Percentiles rank a stretch among this genome's conserved stretches.
phyloP scores from a whole-genome alignment of 352 stramenopile species.

The Aphanomyces cochlioides region DNA sequence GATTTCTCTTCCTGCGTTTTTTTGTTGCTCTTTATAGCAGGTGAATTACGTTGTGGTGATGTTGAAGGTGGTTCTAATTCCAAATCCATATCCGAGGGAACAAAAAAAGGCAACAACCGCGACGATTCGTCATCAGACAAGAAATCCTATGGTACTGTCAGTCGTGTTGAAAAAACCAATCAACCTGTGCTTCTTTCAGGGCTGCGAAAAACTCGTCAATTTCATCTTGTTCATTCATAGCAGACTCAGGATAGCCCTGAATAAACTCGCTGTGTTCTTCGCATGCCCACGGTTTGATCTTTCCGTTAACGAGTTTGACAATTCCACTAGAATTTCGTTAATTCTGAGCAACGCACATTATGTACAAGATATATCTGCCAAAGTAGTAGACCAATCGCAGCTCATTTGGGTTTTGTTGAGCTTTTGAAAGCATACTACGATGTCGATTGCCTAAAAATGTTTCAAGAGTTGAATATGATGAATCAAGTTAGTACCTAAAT shows the following conservation, averaged over 20 bases:
- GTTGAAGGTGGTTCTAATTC: background rate
- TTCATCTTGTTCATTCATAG: conserved; percentile 5
- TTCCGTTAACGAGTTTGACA: conserved; percentile 7
- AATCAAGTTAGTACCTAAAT: conserved; percentile 1
- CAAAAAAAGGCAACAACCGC: conserved; percentile 10
- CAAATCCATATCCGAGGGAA: background rate
- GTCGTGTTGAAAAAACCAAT: background rate
- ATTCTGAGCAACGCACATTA: background rate
- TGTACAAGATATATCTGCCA: conserved; percentile 1
- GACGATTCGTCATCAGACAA: background rate
- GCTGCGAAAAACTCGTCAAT: conserved; percentile 10
- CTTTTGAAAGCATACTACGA: background rate
- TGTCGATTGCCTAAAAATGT: background rate
- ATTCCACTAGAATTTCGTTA: conserved; percentile 2
- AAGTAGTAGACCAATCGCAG: conserved; percentile 14
- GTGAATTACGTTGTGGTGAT: too few species aligned
- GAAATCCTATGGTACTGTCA: background rate
- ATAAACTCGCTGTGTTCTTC: conserved; percentile 3
- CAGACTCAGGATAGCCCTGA: background rate
- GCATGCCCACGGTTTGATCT: conserved; percentile 7
- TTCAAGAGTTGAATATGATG: background rate
- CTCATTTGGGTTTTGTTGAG: background rate
- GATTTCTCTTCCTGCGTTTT: too few species aligned
- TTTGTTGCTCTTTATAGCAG: too few species aligned
- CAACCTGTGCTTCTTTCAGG: conserved; percentile 13